A percentile compares a stretch with the other conserved stretches of the same genome.
Conservation (phyloP, 495 filamentous ascomycete species). For the Lasiosphaeris hirsuta region DNA sequence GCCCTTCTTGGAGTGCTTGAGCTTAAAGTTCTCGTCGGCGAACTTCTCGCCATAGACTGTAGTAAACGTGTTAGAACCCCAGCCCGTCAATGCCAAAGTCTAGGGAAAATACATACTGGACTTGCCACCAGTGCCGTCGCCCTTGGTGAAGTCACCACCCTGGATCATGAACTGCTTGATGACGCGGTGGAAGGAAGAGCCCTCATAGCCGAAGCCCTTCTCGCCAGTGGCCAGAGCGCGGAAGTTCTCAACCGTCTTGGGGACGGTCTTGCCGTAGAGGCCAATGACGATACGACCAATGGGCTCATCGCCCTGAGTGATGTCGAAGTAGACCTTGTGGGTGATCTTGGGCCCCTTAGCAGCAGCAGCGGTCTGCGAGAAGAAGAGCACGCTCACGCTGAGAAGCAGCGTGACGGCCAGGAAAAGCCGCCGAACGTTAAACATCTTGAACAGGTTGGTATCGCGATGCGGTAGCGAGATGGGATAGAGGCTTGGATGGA, state of each 20-base stretch:
- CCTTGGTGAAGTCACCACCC: slow-evolving; percentile 97
- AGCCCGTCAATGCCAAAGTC: not conserved
- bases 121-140: slow-evolving; percentile 95
- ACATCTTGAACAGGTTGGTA: slow-evolving; percentile 39
- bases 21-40: slow-evolving; percentile 99
- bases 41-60: slow-evolving; percentile 91
- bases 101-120: slow-evolving; percentile 53
- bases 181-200: slow-evolving; percentile 95
- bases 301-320: slow-evolving; percentile 81
- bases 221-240: slow-evolving; percentile 93
- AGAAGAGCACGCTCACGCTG: slow-evolving; percentile 67
- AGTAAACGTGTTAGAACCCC: slow-evolving; percentile 2
- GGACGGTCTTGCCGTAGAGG: slow-evolving; percentile 97
- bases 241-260: slow-evolving; percentile 97
- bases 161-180: slow-evolving; percentile 99
- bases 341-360: slow-evolving; percentile 95
- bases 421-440: slow-evolving; percentile 53
- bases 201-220: slow-evolving; percentile 95
- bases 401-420: slow-evolving; percentile 72
- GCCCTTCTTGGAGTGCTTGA: slow-evolving; percentile 70
- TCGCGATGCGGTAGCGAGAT: not conserved
- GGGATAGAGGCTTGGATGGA: not conserved
- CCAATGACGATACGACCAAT: slow-evolving; percentile 88
- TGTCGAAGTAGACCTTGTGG: slow-evolving; percentile 95
- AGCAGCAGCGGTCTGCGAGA: slow-evolving; percentile 66